Evolutionary conservation across 805 yeast species (phyloP).

Genomic region (Saturnispora kantuleensis): DNA sequence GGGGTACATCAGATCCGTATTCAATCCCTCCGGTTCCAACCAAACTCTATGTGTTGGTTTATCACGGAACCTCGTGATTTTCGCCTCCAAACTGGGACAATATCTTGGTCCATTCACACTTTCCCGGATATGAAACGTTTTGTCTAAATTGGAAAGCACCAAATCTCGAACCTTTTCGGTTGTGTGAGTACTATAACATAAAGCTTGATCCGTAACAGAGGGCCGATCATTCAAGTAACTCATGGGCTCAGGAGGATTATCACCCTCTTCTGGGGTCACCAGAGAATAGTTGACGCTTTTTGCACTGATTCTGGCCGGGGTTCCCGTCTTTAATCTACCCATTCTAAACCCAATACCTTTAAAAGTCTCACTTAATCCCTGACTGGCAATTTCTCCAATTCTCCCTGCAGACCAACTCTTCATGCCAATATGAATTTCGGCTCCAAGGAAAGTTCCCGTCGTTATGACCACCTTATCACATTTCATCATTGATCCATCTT

Average conservation of each 20-base stretch:
- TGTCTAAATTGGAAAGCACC: slow-evolving; percentile 59
- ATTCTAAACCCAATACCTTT: slow-evolving; percentile 66
- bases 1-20: slow-evolving; percentile 83
- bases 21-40: slow-evolving; percentile 95
- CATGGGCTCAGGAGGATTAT: slow-evolving; percentile 81
- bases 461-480: slow-evolving; percentile 73
- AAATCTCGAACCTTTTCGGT: slow-evolving; percentile 65
- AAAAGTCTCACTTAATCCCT: slow-evolving; percentile 77
- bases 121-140: slow-evolving; percentile 84
- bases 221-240: slow-evolving; percentile 70
- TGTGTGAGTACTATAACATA: slow-evolving; percentile 73
- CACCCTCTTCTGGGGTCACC: slow-evolving; percentile 70
- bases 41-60: slow-evolving; percentile 74
- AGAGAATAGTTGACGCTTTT: slow-evolving; percentile 57
- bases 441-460: slow-evolving; percentile 92
- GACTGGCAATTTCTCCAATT: slow-evolving; percentile 85
- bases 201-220: slow-evolving; percentile 46
- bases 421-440: slow-evolving; percentile 88
- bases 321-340: slow-evolving; percentile 92
- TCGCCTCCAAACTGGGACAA: slow-evolving; percentile 94
- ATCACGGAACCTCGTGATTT: slow-evolving; percentile 69
- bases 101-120: slow-evolving; percentile 94
- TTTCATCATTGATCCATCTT: slow-evolving; percentile 50
- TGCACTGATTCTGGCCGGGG: slow-evolving; percentile 82
- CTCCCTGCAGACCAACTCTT: slow-evolving; percentile 81